Conservation (phyloP, 805 yeast species). For the Candida suzukii region DNA sequence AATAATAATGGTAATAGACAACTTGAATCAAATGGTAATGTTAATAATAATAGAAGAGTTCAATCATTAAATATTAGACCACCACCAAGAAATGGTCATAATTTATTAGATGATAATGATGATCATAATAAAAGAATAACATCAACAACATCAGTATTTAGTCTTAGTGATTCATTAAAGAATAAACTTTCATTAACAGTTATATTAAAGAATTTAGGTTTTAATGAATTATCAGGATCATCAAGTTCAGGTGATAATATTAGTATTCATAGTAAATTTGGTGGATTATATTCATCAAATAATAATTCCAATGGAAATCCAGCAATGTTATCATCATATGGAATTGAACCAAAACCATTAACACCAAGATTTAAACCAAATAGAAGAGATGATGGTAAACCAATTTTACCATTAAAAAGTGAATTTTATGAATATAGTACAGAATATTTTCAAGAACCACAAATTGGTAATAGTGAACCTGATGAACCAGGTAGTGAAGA, state of each 20-base stretch:
- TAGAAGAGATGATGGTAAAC: conserved; percentile 24
- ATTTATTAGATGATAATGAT: too few relatives aligned
- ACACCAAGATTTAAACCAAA: conserved; percentile 46
- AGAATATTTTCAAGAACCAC: conserved; percentile 96
- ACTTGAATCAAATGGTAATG: neutral
- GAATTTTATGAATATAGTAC: conserved; percentile 69
- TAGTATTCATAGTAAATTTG: conserved; percentile 15
- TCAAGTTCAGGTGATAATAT: conserved; percentile 6
- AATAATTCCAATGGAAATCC: too few relatives aligned
- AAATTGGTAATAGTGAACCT: conserved; percentile 72
- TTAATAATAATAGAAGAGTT: conserved; percentile 10
- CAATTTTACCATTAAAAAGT: conserved; percentile 49
- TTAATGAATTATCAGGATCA: conserved; percentile 5
- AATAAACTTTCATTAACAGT: conserved; percentile 10
- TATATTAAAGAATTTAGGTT: conserved; percentile 17
- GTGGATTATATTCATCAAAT: conserved; percentile 10
- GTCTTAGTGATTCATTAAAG: conserved; percentile 13
- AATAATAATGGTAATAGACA: conserved; percentile 2
- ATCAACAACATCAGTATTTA: conserved; percentile 13
- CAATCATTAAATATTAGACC: conserved; percentile 14
- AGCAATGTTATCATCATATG: conserved; percentile 17
- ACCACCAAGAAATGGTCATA: neutral
- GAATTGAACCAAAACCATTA: conserved; percentile 43
- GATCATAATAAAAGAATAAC: conserved; percentile 11
- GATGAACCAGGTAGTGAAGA: conserved; percentile 93